Evolutionary conservation across 768 basidiomycete species (phyloP), one percentile per base, ranked within the genome.

Genomic region (Russula foetens): DNA sequence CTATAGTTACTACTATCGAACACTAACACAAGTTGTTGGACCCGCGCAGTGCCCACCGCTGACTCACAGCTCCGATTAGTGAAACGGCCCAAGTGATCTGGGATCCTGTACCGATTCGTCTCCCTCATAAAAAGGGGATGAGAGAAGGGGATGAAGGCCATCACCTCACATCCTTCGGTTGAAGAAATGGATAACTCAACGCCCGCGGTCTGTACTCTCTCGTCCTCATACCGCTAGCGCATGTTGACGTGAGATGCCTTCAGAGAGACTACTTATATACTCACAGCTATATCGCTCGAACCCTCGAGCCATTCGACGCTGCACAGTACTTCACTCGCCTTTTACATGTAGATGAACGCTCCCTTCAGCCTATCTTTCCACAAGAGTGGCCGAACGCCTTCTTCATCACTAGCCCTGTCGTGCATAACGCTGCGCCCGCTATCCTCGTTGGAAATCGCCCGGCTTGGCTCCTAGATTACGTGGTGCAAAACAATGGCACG

Each of bases 391-490:
- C 53, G 2, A 19, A 3, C 4, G 14, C 15, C 24, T 38, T 59
- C 41, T 28, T 38, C 2, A 38, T 52, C n/a, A 45, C 35, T 12
- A 35, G 2, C 4, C 58, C 58, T 26, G 7, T 19, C 4, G 6
- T 38, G 0, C 50, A 0, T 14, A 45, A n/a, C 14, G 19, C 7
- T 17, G 31, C 0, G 7, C 49, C 49, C 12, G 35, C 31, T 19
- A n/a, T n/a, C 6, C 4, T 2, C 19, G 45, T 51, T 6, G 19
- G 6, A 29, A 43, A 43, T n/a, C 31, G 23, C 7, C 33, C 33
- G 7, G 50, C 50, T 15, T 59, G 50, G 46, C 47, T 61, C 17
- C 47, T 63, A 21, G 62, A 63, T 24, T 61, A 53, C 28, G 7
- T 9, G 4, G 7, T 43, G 14, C 44, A 19, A 11, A 17, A 29